Base-by-base conservation (phyloP, 305 asterid species). In the Solanum hybrid region DNA sequence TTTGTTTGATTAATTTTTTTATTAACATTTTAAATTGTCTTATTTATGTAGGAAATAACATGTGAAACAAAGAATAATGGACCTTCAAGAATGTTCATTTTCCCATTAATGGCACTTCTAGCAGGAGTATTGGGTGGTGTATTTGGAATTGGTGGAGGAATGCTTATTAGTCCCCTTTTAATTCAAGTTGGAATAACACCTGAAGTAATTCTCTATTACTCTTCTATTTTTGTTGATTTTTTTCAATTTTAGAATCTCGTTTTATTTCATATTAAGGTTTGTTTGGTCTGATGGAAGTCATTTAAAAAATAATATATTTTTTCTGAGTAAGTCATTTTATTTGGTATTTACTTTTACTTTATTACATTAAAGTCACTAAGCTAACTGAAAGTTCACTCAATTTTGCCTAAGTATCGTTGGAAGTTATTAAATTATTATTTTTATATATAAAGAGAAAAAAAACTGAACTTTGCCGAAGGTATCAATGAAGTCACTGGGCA, bases 61-160 rank as follows among this genome's bases (percentile, higher is more conserved):
- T 89, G 87, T 24, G 78, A 15, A 76, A 78, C 34, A 9, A 73
- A 60, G 89, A 72, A 89, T n/a, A 72, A 89, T 31, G 40, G 45
- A 45, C 79, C 86, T 27, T 80, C 90, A 24, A 71, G 86, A 72
- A 91, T 89, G 90, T 42, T 93, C 45, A 27, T 92, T 2, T 96
- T 95, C 90, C 98, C 98, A 5, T 17, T 90, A 81, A 94, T 94
- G 98, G 95, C 98, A 51, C 90, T 96, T 5, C 79, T 95, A 88
- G 98, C 97, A 1, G 99, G 98, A 88, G 88, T 88, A 78, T 89
- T 95, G 32, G 99, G 98, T 35, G 97, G 99, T 36, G 86, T 95
- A 76, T 96, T 95, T 69, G 98, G 99, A 82, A 93, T 95, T 73
- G 99, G 99, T 60, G 99, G 98, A 24, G 99, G 98, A 36, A 95